These are phyloP conservation scores for Fusarium caatingaense DNA, from an alignment of 2,329 filamentous ascomycete species.

Conservation along the genomic window DNA sequence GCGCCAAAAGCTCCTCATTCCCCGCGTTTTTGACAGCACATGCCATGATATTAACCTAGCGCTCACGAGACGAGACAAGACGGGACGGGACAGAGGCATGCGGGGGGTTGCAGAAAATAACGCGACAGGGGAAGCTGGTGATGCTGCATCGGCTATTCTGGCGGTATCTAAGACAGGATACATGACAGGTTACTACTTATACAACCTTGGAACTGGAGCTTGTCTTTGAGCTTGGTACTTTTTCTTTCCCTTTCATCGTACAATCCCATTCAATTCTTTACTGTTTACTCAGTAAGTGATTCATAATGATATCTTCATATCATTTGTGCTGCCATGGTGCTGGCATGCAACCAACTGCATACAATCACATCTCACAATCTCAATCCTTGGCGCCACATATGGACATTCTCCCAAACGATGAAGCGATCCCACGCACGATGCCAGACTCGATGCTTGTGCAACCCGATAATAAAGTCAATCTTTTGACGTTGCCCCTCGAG, in stretches of 20 bases:
- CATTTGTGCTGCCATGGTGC: conserved; percentile 31
- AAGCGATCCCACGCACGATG: conserved; percentile 14
- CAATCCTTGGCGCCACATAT: conserved; percentile 11
- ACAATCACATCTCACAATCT: background rate
- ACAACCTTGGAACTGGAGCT: conserved; percentile 9
- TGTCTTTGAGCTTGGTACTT: background rate
- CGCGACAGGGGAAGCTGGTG: background rate
- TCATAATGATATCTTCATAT: conserved; percentile 26
- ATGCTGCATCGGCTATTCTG: conserved; percentile 19
- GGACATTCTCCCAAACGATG: conserved; percentile 13
- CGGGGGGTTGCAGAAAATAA: conserved; percentile 15
- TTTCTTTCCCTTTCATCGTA: background rate
- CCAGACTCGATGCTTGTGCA: conserved; percentile 9
- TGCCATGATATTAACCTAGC: conserved; percentile 10
- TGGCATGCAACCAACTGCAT: conserved; percentile 10
- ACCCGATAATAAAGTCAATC: conserved; percentile 3
- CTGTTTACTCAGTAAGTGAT: background rate
- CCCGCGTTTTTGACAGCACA: conserved; percentile 35
- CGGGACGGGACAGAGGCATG: background rate
- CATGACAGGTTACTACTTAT: conserved; percentile 22
- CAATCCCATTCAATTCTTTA: background rate
- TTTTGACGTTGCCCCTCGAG: conserved; percentile 56
- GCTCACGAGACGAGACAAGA: conserved; percentile 23
- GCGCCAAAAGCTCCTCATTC: conserved; percentile 20
- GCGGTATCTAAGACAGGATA: background rate